These are phyloP conservation scores for Filobasidium wieringae DNA, from an alignment of 768 basidiomycete genomes.

Conservation along the genomic window DNA sequence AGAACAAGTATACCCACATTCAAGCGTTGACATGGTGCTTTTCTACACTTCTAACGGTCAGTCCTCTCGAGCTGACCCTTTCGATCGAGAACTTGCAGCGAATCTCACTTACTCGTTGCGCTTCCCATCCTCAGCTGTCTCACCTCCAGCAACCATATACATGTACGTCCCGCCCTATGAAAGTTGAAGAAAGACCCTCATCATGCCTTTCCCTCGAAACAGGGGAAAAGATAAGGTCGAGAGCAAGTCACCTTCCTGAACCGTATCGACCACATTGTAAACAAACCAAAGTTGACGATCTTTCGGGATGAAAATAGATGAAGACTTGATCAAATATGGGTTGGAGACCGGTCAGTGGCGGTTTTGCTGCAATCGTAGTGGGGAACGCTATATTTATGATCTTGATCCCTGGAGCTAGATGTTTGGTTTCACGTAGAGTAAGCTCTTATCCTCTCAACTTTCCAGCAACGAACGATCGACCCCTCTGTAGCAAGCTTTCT, in stretches of 20 bases:
- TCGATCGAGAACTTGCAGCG: slow-evolving; percentile 6
- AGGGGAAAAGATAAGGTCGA: slow-evolving; percentile 83
- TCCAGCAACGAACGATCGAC: not conserved
- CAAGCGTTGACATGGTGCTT: slow-evolving; percentile 45
- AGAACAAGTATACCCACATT: not conserved
- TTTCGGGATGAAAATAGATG: slow-evolving; percentile 49
- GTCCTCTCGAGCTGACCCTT: slow-evolving; percentile 2
- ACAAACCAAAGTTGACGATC: not conserved
- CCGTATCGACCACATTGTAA: not conserved
- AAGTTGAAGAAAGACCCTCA: not conserved
- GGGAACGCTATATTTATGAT: too few species aligned
- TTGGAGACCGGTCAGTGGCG: slow-evolving; percentile 1
- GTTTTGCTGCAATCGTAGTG: too few species aligned
- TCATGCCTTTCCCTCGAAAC: not conserved
- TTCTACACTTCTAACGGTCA: slow-evolving; percentile 52
- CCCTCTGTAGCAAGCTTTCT: slow-evolving; percentile 50
- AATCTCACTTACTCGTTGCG: too few species aligned
- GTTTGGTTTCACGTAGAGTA: slow-evolving; percentile 77
- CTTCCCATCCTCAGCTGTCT: slow-evolving; percentile 42
- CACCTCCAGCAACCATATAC: slow-evolving; percentile 63
- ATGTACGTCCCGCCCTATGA: slow-evolving; percentile 47
- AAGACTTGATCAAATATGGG: slow-evolving; percentile 82
- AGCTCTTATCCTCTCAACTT: slow-evolving; percentile 2
- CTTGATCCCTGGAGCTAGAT: slow-evolving; percentile 29
- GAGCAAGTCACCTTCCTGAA: slow-evolving; percentile 63